These are phyloP conservation scores for Penicillium sp. DNA, from an alignment of 2,329 filamentous ascomycete genomes.

Conservation along the genomic window DNA sequence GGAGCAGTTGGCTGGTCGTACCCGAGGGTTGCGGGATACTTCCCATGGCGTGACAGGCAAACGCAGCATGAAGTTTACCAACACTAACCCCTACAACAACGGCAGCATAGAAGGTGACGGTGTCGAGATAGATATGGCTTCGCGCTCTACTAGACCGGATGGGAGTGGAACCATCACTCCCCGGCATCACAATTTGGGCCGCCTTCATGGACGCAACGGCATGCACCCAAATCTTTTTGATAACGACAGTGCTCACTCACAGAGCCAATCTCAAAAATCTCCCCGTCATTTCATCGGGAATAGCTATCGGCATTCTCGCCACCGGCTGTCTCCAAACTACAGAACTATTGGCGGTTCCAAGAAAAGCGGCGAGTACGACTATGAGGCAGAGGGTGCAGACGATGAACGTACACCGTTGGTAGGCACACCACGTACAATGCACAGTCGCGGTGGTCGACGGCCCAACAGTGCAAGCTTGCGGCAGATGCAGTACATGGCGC, in stretches of 20 bases:
- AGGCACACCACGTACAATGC: conserved; percentile 50
- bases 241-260: conserved; percentile 58
- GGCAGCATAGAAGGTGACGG: conserved; percentile 55
- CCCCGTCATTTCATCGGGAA: conserved; percentile 44
- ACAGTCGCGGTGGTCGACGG: conserved; percentile 49
- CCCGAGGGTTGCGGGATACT: conserved; percentile 60
- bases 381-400: conserved; percentile 74
- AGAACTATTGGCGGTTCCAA: conserved; percentile 41
- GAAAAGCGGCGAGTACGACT: conserved; percentile 63
- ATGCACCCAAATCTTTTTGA: conserved; percentile 64
- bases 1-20: conserved; percentile 42
- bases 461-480: conserved; percentile 52
- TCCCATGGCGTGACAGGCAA: conserved; percentile 60
- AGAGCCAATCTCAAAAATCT: conserved; percentile 57
- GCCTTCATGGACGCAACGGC: conserved; percentile 61
- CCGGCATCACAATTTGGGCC: conserved; percentile 69
- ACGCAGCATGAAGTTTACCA: conserved; percentile 94
- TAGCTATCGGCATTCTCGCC: conserved; percentile 56
- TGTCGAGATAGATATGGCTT: conserved; percentile 54
- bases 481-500: conserved; percentile 65
- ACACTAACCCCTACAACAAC: conserved; percentile 53
- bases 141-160: conserved; percentile 54
- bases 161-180: conserved; percentile 49
- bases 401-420: conserved; percentile 83
- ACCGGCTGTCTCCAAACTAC: conserved; percentile 48